These are phyloP conservation scores for Physaria fendleri DNA, from an alignment of 345 rosid genomes.

Conservation along the genomic window DNA sequence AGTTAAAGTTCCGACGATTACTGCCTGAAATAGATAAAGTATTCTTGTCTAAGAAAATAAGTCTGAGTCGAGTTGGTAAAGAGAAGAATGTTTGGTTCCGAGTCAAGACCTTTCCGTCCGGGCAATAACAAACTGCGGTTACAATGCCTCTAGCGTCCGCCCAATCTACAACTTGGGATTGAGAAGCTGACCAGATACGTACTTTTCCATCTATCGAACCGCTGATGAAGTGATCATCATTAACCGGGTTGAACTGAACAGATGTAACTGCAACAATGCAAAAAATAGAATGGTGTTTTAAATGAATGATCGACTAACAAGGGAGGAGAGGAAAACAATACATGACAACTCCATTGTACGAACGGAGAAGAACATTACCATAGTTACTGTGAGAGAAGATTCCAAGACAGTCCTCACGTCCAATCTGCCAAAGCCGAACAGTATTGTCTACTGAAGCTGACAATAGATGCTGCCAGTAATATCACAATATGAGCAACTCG, in stretches of 20 bases:
- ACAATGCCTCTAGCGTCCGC: constrained; percentile 60
- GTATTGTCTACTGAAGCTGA: constrained; percentile 75
- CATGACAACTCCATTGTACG: neutral
- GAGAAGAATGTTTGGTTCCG: neutral
- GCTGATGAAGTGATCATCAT: constrained; percentile 65
- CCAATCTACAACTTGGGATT: constrained; percentile 79
- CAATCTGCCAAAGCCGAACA: constrained; percentile 75
- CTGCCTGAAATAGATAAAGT: constrained; percentile 33
- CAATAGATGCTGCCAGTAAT: constrained; percentile 57
- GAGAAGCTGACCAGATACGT: constrained; percentile 65
- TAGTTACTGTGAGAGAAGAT: constrained; percentile 70
- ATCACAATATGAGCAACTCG: constrained; percentile 35
- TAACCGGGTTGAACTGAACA: constrained; percentile 75
- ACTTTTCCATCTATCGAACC: constrained; percentile 89
- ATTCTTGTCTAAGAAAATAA: neutral
- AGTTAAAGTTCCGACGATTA: constrained; percentile 44
- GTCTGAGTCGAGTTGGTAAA: neutral
- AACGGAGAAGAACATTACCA: constrained; percentile 36
- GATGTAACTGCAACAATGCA: constrained; percentile 56
- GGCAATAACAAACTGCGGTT: constrained; percentile 76
- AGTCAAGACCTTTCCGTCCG: constrained; percentile 69
- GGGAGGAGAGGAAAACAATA: neutral
- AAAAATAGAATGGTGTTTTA: too few relatives aligned
- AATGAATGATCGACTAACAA: too few relatives aligned
- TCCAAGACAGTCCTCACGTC: constrained; percentile 47